Percentiles rank a stretch among this genome's conserved stretches.
phyloP scores from a whole-genome alignment of 257 asterid genomes.

The Solanum boliviense region DNA sequence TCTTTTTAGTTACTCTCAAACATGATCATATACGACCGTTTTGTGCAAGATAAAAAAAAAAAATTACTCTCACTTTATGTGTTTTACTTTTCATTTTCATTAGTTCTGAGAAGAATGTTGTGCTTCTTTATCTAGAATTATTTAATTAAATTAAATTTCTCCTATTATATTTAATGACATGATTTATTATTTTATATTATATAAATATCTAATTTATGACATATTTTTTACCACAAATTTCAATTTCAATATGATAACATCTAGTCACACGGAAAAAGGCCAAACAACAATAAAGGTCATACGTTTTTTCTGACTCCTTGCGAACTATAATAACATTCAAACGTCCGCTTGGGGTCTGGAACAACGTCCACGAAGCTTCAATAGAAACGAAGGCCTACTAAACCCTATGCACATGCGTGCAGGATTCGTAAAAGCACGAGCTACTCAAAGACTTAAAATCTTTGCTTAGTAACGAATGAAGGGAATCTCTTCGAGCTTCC shows the following conservation, averaged over 20 bases:
- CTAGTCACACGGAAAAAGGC: neutral
- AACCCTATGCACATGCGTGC: too few species aligned
- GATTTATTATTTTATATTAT: too few species aligned
- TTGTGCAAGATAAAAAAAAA: neutral
- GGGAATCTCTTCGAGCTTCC: neutral
- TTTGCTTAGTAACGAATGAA: neutral
- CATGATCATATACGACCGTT: neutral
- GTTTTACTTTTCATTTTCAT: neutral
- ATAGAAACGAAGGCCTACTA: neutral
- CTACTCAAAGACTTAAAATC: fast-evolving
- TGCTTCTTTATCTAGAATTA: too few species aligned
- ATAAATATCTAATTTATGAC: too few species aligned
- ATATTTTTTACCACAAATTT: too few species aligned
- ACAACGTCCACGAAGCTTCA: neutral
- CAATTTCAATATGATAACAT: too few species aligned
- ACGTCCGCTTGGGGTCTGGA: neutral
- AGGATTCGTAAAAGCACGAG: neutral
- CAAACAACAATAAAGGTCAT: neutral
- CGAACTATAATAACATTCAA: neutral
- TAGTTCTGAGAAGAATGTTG: too few species aligned
- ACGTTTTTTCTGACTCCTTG: neutral
- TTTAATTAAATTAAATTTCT: too few species aligned
- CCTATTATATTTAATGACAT: too few species aligned
- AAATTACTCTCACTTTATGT: neutral
- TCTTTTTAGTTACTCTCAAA: neutral